Base-by-base conservation (phyloP, 371 early-diverging fungal species). In the Mortierella sp. region DNA sequence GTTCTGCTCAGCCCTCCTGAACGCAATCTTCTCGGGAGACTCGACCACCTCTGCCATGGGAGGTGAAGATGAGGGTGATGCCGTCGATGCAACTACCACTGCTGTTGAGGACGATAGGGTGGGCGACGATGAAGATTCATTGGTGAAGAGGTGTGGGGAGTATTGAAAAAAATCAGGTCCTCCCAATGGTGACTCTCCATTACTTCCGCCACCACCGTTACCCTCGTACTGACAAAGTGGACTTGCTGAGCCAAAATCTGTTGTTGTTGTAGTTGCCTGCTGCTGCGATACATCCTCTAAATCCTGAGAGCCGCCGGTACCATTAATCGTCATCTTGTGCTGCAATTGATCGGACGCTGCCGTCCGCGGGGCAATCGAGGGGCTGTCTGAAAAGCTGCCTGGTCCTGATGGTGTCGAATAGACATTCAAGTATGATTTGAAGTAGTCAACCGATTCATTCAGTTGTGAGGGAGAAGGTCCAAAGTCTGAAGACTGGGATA, bases 1-100 rank as follows among this genome's bases (percentile, higher is more conserved):
- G 76, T 93, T 93, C 77, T 93, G 93, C 22, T 90, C 91, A 1
- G 90, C 90, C 64, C 91, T 86, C 73, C 67, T 31, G 50, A 82
- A 61, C 6, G 70, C 70, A 5, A 70, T 52, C 4, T 82, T 78
- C 63, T 77, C 82, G 45, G 76, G 71, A 2, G 70, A 48, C 26
- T 76, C 76, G 11, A 45, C 34, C 2, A 45, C 29, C 31, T 70
- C 76, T 10, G 64, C n/a, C 44, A 64, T 63, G 0, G 39, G 39
- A 2, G 70, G 63, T 0, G 61, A 70, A 4, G 19, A 22, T 2
- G 66, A 47, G 9, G 19, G 29, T 2, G 58, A 34, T 8, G 58
- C 29, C 5, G 58, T 19, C 19, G 58, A 58, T 16, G 58, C 19
- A 10, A 19, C 29, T 6, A 58, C 4, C 26, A 34, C 29, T 22